Evolutionary conservation across 257 asterid species (phyloP).

Genomic region (Misopates orontium): DNA sequence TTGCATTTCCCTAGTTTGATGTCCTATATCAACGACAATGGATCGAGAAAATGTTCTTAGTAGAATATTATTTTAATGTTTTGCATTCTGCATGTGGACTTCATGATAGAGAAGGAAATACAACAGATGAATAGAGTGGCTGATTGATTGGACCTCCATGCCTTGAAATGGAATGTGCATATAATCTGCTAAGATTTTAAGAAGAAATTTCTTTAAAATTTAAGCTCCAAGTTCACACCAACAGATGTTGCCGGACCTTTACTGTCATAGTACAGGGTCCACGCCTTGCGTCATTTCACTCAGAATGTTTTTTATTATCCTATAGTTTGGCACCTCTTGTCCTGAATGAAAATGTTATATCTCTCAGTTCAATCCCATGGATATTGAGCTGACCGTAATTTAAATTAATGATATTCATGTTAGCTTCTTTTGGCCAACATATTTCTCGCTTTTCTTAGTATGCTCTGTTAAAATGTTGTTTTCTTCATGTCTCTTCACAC

Average conservation of each 20-base stretch:
- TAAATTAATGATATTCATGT: conserved; percentile 4
- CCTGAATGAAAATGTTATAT: neutral
- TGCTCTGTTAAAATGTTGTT: neutral
- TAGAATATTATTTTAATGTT: neutral
- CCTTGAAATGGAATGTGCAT: neutral
- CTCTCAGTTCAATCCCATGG: neutral
- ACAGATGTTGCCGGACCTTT: neutral
- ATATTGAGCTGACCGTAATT: neutral
- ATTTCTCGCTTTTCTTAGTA: neutral
- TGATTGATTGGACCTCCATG: too few species aligned
- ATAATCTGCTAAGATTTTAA: neutral
- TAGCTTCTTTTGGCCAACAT: conserved; percentile 12
- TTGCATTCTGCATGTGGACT: neutral
- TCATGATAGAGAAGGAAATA: too few species aligned
- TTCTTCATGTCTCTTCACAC: conserved; percentile 6
- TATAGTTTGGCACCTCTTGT: neutral
- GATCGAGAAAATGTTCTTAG: neutral
- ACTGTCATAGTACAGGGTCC: neutral
- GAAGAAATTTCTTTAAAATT: neutral
- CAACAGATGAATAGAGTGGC: too few species aligned
- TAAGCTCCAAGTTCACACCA: neutral
- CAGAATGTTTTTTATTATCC: neutral
- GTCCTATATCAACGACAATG: neutral
- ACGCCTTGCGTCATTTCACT: neutral
- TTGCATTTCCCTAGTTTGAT: neutral